Conservation (phyloP, 2,329 filamentous ascomycete species). For the Fusarium nurragi region DNA sequence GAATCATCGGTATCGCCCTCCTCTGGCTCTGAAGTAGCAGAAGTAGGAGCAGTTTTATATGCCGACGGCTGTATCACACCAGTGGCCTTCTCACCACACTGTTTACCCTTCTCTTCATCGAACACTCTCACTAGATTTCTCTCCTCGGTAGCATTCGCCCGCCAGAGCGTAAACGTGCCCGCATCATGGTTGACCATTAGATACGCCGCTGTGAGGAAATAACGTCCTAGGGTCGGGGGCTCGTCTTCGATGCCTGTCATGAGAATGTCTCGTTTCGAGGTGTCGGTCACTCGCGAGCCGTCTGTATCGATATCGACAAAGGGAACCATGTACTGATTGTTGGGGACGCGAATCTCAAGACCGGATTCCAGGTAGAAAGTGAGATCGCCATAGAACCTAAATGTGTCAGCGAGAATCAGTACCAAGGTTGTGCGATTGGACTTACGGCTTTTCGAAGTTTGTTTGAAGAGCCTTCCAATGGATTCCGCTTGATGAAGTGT, state of each 20-base stretch:
- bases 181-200: conserved; percentile 51
- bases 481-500: conserved; percentile 15
- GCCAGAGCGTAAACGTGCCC: conserved; percentile 48
- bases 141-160: conserved; percentile 43
- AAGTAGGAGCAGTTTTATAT: neutral
- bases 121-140: conserved; percentile 19
- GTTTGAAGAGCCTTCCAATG: conserved; percentile 32
- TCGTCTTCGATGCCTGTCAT: conserved; percentile 35
- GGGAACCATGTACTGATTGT: conserved; percentile 45
- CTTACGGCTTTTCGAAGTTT: conserved; percentile 24
- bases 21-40: neutral
- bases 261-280: conserved; percentile 39
- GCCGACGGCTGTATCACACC: conserved; percentile 25
- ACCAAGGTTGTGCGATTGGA: accelerated
- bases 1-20: neutral
- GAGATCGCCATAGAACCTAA: conserved; percentile 44
- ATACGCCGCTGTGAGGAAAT: conserved; percentile 50
- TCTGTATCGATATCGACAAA: conserved; percentile 42
- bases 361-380: conserved; percentile 45
- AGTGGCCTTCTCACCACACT: conserved; percentile 13
- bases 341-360: conserved; percentile 44
- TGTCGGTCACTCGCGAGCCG: conserved; percentile 34
- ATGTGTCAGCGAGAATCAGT: neutral
- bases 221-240: conserved; percentile 45
- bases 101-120: conserved; percentile 3